These are phyloP conservation scores for Citrus trifoliata DNA, from an alignment of 345 rosid species.

Conservation along the genomic window DNA sequence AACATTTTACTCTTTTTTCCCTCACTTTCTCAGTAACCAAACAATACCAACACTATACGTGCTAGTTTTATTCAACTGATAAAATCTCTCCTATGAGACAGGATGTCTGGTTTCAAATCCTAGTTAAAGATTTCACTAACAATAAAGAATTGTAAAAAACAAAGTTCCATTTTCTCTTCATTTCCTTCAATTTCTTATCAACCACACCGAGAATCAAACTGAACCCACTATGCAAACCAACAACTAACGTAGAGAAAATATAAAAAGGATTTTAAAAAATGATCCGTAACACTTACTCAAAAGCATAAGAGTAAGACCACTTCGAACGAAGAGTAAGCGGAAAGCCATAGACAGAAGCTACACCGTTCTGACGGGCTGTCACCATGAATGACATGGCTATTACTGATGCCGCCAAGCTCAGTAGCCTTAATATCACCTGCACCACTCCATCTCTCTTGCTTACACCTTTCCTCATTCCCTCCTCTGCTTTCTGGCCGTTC, in stretches of 20 bases:
- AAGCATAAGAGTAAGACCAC: conserved; percentile 78
- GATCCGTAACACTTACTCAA: conserved; percentile 43
- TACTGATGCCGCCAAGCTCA: conserved; percentile 49
- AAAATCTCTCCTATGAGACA: background rate
- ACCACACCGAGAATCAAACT: conserved; percentile 14
- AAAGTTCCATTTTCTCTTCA: background rate
- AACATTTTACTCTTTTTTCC: background rate
- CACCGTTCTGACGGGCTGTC: conserved; percentile 61
- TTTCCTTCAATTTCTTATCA: conserved; percentile 16
- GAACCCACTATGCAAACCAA: background rate
- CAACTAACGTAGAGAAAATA: background rate
- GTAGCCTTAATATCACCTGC: conserved; percentile 41
- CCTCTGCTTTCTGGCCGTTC: conserved; percentile 30
- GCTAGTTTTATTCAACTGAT: background rate
- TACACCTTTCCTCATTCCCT: conserved; percentile 21
- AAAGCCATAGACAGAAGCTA: conserved; percentile 59
- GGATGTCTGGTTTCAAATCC: background rate
- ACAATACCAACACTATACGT: background rate
- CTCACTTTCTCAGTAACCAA: conserved; percentile 19
- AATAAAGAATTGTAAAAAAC: no score
- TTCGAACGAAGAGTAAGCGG: conserved; percentile 56
- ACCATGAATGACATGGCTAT: conserved; percentile 61
- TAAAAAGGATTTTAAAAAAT: background rate
- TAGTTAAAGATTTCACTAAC: no score
- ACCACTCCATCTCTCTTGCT: conserved; percentile 37